Base-by-base conservation (phyloP, 495 filamentous ascomycete species). In the Penicillium atrosanguineum region DNA sequence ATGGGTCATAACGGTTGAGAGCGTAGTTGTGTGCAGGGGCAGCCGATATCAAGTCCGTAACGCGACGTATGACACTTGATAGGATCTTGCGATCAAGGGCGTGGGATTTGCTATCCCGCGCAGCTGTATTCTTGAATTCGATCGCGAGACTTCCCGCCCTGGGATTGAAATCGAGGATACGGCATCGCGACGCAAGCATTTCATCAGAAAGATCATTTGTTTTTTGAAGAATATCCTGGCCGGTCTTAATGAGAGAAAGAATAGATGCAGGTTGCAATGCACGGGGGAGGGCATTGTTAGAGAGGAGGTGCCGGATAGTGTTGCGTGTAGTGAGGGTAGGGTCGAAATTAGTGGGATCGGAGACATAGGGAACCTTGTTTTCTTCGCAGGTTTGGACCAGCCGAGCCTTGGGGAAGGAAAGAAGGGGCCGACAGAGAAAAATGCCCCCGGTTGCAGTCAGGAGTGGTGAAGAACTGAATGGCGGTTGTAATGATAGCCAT, bases 271-370 rank as follows among this genome's bases (percentile, higher is more conserved):
- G 95, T 77, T 0, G 92, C 82, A 63, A 97, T 98, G 43, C 94
- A 79, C 34, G 75, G 71, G 38, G 38, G 15, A 20, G 16, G 16
- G 38, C n/a, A 11, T 40, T 40, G 4, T 16, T 18, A 20, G 16
- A 18, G 16, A 40, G 38, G 8, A 40, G 38, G 19, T 20, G n/a
- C 12, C 38, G 38, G 19, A 40, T 40, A 11, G 38, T 20, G 6
- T 40, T 40, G 38, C 38, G 38, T 0, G 9, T 20, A 0, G 94
- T 96, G 31, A 89, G 69, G 3, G 87, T 91, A 18, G 75, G 78
- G 63, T 96, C 88, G 36, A 79, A 67, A 61, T 98, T 98, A n/a
- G 91, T 95, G 44, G 76, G 71, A 62, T 98, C 94, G 53, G 92
- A 88, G 57, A 88, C 88, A 84, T 88, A 97, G 3, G 74, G 72